Conservation (phyloP, 78 protist genomes). For the Dictyostelium capitatum region DNA sequence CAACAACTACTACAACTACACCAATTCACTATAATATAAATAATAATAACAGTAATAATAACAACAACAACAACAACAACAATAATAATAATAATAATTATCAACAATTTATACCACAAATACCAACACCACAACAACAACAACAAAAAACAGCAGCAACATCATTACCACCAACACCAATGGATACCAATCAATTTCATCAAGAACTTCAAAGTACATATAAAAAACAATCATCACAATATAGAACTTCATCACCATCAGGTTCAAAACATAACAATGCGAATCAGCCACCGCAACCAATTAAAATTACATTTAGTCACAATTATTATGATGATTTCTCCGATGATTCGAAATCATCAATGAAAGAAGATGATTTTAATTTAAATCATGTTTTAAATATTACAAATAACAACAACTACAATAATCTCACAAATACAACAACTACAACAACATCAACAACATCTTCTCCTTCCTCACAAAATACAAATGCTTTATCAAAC, state of each 20-base stretch:
- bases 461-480: not conserved
- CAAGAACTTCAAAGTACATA: not conserved
- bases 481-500: not conserved
- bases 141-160: not conserved
- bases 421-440: not conserved
- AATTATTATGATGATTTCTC: conserved; percentile 10
- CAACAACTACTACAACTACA: not conserved
- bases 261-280: not conserved
- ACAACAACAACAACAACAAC: not conserved
- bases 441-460: not conserved
- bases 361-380: too few species aligned
- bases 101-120: not conserved
- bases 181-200: not conserved
- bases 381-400: too few species aligned
- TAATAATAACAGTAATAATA: not conserved
- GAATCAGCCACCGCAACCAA: not conserved
- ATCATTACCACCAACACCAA: not conserved
- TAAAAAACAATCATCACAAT: not conserved
- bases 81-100: not conserved
- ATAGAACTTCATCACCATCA: not conserved
- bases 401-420: too few species aligned
- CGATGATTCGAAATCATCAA: not conserved
- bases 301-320: conserved; percentile 6
- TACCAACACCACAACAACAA: not conserved
- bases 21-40: not conserved